Evolutionary conservation across 768 basidiomycete genomes (phyloP).

Genomic region (Myochromella boudieri): DNA sequence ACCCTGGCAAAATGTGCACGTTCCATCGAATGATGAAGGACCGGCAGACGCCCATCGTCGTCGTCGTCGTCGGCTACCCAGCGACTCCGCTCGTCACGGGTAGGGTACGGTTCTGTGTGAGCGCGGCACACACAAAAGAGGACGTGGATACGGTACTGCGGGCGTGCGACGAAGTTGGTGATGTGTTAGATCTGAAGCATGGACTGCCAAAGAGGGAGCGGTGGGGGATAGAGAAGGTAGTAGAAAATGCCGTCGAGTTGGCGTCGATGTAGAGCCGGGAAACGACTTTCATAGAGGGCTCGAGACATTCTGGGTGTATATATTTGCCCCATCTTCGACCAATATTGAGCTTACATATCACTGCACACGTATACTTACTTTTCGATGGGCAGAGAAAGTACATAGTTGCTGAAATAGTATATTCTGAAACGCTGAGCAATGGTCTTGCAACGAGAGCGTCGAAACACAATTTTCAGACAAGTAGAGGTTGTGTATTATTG

Average conservation of each 20-base stretch:
- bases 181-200: slow-evolving; percentile 88
- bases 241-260: slow-evolving; percentile 71
- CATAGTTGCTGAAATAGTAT: no score
- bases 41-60: slow-evolving; percentile 76
- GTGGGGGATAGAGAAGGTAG: slow-evolving; percentile 79
- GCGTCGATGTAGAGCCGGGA: slow-evolving; percentile 24
- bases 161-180: slow-evolving; percentile 92
- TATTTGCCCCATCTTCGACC: no score
- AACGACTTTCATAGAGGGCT: no score
- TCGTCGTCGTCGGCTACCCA: slow-evolving; percentile 89
- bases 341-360: no score
- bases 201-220: slow-evolving; percentile 52
- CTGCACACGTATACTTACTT: no score
- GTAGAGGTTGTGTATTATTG: no score
- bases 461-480: no score
- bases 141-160: slow-evolving; percentile 85
- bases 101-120: slow-evolving; percentile 92
- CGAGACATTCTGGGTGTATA: no score
- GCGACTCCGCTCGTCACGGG: slow-evolving; percentile 88
- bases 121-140: slow-evolving; percentile 94
- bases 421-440: no score
- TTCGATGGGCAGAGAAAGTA: no score
- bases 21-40: slow-evolving; percentile 90
- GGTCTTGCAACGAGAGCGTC: no score
- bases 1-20: slow-evolving; percentile 90